A percentile compares a stretch with the other conserved stretches of the same genome.
Evolutionary conservation across 176 grass and related monocot genomes (phyloP).

Genomic region (Eleusine coracana): DNA sequence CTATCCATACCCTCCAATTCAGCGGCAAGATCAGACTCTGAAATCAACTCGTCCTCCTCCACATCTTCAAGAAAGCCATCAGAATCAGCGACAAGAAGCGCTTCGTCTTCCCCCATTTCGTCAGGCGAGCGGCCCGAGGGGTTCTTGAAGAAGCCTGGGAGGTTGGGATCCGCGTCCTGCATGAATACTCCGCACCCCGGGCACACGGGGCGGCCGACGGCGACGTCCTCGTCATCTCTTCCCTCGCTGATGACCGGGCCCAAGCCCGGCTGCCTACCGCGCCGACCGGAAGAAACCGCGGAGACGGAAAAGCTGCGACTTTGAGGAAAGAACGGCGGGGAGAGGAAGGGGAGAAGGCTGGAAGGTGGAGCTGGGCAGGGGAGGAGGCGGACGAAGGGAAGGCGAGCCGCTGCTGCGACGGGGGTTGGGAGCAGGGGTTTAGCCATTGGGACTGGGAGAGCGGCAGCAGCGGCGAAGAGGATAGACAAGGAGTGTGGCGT

Average conservation of each 20-base stretch:
- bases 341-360: slow-evolving; percentile 3
- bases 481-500: neutral
- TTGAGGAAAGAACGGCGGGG: neutral
- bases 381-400: slow-evolving; percentile 25
- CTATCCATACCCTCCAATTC: neutral
- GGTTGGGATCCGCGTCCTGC: slow-evolving; percentile 76
- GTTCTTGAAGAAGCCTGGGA: slow-evolving; percentile 82
- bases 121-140: slow-evolving; percentile 47
- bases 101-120: slow-evolving; percentile 21
- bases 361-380: slow-evolving; percentile 5
- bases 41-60: neutral
- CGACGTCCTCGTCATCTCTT: slow-evolving; percentile 28
- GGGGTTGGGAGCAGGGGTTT: slow-evolving; percentile 36
- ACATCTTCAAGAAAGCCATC: neutral
- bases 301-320: slow-evolving; percentile 14
- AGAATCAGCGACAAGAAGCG: neutral
- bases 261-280: neutral
- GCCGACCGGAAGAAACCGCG: slow-evolving; percentile 27
- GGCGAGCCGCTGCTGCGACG: neutral
- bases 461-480: slow-evolving; percentile 6
- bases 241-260: slow-evolving; percentile 49
- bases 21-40: neutral
- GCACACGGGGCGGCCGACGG: slow-evolving; percentile 51
- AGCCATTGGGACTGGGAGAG: slow-evolving; percentile 28
- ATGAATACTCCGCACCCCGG: slow-evolving; percentile 90